Conservation (phyloP, 176 grass and related monocot species). For the Carex pumila region DNA sequence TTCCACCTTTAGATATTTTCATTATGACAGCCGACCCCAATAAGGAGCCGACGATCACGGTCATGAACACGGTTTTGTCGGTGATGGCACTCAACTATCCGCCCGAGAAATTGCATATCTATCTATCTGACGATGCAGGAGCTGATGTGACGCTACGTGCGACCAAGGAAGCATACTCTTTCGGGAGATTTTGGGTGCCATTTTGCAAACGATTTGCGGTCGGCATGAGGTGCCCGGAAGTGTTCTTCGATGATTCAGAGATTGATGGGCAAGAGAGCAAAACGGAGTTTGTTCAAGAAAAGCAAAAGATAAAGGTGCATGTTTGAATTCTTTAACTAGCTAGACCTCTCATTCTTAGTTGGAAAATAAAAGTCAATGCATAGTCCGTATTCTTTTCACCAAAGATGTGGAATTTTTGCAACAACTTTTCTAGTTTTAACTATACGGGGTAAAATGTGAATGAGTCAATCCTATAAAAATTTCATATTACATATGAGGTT, state of each 20-base stretch:
- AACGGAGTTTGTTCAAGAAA: conserved; percentile 4
- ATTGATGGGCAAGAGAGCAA: not conserved
- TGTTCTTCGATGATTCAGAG: conserved; percentile 20
- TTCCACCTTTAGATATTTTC: conserved; percentile 40
- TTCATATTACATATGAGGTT: too few relatives aligned
- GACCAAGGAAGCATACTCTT: conserved; percentile 34
- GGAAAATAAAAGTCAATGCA: not conserved
- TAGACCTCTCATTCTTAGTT: not conserved
- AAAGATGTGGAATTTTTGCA: too few relatives aligned
- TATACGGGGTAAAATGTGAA: too few relatives aligned
- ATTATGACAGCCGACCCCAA: conserved; percentile 49
- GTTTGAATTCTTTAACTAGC: not conserved
- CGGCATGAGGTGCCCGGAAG: conserved; percentile 31
- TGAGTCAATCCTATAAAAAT: too few relatives aligned
- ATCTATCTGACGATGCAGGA: conserved; percentile 74
- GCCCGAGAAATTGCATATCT: conserved; percentile 31
- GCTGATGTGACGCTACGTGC: conserved; percentile 44
- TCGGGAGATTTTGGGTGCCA: conserved; percentile 55
- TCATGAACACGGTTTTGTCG: conserved; percentile 61
- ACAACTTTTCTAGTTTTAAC: too few relatives aligned
- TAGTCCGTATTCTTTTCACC: too few relatives aligned
- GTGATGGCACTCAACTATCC: conserved; percentile 90
- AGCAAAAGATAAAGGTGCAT: conserved; percentile 28
- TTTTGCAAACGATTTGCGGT: conserved; percentile 47
- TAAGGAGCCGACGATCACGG: conserved; percentile 38